Conservation (phyloP, 225 moss, liverwort and hornwort species). For the Polytrichum commune region DNA sequence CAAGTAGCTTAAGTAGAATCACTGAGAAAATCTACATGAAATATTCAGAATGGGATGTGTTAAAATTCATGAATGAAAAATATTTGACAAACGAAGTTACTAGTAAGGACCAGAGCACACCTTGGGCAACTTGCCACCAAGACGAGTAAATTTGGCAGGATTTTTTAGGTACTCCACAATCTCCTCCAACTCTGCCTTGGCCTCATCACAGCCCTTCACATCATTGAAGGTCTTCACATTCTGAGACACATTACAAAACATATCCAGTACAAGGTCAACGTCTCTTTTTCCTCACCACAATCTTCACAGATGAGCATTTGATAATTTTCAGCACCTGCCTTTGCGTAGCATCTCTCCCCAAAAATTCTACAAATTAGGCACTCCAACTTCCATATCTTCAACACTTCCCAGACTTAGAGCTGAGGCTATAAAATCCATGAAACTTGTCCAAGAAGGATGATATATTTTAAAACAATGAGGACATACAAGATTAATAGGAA, state of each 20-base stretch:
- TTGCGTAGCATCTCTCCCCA: too few relatives aligned
- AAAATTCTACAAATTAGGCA: too few relatives aligned
- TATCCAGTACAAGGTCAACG: too few relatives aligned
- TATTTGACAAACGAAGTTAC: background rate
- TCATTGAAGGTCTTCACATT: conserved; percentile 98
- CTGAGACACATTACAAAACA: conserved; percentile 32
- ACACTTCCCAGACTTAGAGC: too few relatives aligned
- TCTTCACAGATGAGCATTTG: too few relatives aligned
- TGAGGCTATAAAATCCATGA: too few relatives aligned
- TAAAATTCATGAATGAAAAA: background rate
- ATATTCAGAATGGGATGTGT: too few relatives aligned
- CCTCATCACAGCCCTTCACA: conserved; percentile 99
- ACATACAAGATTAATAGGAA: background rate
- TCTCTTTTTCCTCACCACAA: too few relatives aligned
- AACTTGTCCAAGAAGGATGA: background rate
- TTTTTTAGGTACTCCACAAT: conserved; percentile 95
- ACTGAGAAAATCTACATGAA: background rate
- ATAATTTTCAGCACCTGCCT: too few relatives aligned
- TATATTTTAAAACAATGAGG: background rate
- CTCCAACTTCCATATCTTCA: too few relatives aligned
- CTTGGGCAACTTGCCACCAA: conserved; percentile 99
- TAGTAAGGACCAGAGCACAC: conserved; percentile 19
- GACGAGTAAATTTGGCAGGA: conserved; percentile 93
- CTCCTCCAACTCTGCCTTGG: conserved; percentile 98
- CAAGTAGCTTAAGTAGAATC: too few relatives aligned